Percentiles rank a stretch among this genome's conserved stretches.
These are phyloP conservation scores for Podospora fimiseda DNA, from an alignment of 495 filamentous ascomycete species.

Conservation along the genomic window DNA sequence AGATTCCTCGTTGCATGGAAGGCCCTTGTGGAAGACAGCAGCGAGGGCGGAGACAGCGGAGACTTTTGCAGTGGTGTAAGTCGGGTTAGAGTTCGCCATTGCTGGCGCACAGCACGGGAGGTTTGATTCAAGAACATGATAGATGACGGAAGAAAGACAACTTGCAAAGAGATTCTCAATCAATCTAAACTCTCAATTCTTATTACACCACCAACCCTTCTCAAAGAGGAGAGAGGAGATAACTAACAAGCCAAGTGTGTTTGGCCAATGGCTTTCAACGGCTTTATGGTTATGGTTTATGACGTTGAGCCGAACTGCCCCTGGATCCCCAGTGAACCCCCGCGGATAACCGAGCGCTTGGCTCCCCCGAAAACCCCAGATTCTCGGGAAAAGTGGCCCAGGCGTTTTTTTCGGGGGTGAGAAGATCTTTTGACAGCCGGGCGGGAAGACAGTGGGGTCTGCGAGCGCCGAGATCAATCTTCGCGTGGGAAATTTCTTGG, in stretches of 20 bases:
- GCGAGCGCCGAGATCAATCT: slow-evolving; percentile 4
- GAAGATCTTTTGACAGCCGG: neutral
- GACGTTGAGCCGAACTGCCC: slow-evolving; percentile 24
- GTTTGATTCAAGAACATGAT: slow-evolving; percentile 42
- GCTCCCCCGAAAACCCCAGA: neutral
- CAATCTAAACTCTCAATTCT: slow-evolving; percentile 4
- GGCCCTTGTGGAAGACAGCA: slow-evolving; percentile 28
- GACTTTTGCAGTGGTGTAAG: slow-evolving; percentile 2
- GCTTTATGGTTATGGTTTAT: slow-evolving; percentile 22
- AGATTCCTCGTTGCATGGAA: slow-evolving; percentile 59
- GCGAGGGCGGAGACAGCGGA: slow-evolving; percentile 6
- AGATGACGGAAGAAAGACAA: neutral
- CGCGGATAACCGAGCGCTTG: slow-evolving; percentile 29
- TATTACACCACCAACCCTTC: neutral
- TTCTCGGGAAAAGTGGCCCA: slow-evolving; percentile 5
- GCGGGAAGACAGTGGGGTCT: slow-evolving; percentile 7
- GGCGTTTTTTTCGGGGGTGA: slow-evolving; percentile 2
- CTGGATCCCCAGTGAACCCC: slow-evolving; percentile 14
- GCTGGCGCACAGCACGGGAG: slow-evolving; percentile 35
- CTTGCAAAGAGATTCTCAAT: neutral
- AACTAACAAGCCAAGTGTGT: neutral
- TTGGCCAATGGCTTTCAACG: slow-evolving; percentile 22
- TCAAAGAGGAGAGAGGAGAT: neutral
- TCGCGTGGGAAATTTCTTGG: slow-evolving; percentile 26
- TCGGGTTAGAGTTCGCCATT: slow-evolving; percentile 34